Percentiles rank a stretch among this genome's conserved stretches.
Evolutionary conservation across 192 early-diverging fungal species (phyloP).

Genomic region (Podochytrium sp.): DNA sequence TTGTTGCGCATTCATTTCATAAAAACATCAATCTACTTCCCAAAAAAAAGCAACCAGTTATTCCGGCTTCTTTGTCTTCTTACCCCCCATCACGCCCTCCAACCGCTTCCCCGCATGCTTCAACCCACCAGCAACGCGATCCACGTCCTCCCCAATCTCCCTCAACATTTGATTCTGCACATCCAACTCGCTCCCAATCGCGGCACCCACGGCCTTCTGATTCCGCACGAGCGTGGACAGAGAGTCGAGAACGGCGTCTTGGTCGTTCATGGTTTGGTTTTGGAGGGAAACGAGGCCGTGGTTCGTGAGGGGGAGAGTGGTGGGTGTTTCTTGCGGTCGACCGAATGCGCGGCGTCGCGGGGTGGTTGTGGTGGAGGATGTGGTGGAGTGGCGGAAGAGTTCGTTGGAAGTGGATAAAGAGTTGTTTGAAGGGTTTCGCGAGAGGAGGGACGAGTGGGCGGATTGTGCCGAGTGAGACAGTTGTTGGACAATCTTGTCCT

Average conservation of each 20-base stretch:
- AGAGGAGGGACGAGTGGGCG: background rate
- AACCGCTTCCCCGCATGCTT: constrained; percentile 80
- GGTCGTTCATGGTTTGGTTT: constrained; percentile 74
- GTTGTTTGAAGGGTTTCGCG: background rate
- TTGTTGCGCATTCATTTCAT: no score
- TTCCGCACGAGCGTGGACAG: constrained; percentile 76
- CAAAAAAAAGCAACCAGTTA: no score
- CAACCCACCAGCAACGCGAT: constrained; percentile 73
- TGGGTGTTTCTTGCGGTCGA: constrained; percentile 73
- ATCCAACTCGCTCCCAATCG: constrained; percentile 90
- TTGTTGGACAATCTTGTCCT: constrained; percentile 3
- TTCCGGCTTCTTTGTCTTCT: no score
- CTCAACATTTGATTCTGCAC: constrained; percentile 86
- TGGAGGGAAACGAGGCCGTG: constrained; percentile 78
- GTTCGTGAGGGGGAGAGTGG: constrained; percentile 78
- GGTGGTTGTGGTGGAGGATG: constrained; percentile 10
- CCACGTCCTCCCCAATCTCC: constrained; percentile 82
- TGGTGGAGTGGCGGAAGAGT: background rate
- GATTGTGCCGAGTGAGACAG: constrained; percentile 46
- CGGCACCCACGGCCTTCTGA: constrained; percentile 84
- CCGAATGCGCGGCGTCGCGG: constrained; percentile 73
- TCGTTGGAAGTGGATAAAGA: background rate
- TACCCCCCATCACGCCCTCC: constrained; percentile 54
- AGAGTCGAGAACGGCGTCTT: constrained; percentile 79
- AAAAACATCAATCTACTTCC: no score